A percentile compares a stretch with the other conserved stretches of the same genome.
Conservation (phyloP, 768 basidiomycete genomes). For the Suillus hirtellus region DNA sequence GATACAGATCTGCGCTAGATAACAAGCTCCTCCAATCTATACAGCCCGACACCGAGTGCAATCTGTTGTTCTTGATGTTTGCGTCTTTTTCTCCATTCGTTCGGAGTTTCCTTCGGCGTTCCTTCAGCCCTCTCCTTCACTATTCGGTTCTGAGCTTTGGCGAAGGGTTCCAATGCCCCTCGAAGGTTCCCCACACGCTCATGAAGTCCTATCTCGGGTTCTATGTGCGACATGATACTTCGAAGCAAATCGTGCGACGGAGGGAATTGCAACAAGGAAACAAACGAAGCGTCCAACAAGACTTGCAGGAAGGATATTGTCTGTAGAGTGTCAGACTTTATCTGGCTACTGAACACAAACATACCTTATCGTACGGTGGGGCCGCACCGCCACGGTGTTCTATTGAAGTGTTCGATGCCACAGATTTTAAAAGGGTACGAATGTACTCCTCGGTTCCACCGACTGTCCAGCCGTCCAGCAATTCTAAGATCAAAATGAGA, state of each 20-base stretch:
- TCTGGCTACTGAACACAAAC: slow-evolving; percentile 52
- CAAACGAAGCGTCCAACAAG: slow-evolving; percentile 71
- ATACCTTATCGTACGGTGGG: slow-evolving; percentile 3
- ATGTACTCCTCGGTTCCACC: slow-evolving; percentile 34
- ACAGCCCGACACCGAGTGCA: slow-evolving; percentile 1
- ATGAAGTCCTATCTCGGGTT: slow-evolving; percentile 53
- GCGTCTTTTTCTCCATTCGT: slow-evolving; percentile 54
- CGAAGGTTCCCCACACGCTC: slow-evolving; percentile 56
- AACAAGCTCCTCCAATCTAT: slow-evolving; percentile 63
- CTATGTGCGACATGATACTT: slow-evolving; percentile 49
- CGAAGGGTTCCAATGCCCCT: slow-evolving; percentile 61
- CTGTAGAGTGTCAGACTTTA: slow-evolving; percentile 39
- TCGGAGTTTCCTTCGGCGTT: slow-evolving; percentile 31
- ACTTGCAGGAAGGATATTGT: slow-evolving; percentile 60
- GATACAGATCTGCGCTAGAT: slow-evolving; percentile 36
- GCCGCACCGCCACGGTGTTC: slow-evolving; percentile 13
- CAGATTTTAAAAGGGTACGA: slow-evolving; percentile 7
- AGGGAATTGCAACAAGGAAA: slow-evolving; percentile 60
- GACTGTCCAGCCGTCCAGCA: slow-evolving; percentile 30
- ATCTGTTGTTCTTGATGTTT: slow-evolving; percentile 48
- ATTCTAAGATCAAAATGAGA: slow-evolving; percentile 36
- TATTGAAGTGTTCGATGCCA: neutral
- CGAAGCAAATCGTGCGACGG: slow-evolving; percentile 47
- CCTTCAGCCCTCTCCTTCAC: slow-evolving; percentile 42
- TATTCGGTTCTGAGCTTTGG: slow-evolving; percentile 50